Base-by-base conservation (phyloP, 495 filamentous ascomycete genomes). In the Pyronema domesticum region DNA sequence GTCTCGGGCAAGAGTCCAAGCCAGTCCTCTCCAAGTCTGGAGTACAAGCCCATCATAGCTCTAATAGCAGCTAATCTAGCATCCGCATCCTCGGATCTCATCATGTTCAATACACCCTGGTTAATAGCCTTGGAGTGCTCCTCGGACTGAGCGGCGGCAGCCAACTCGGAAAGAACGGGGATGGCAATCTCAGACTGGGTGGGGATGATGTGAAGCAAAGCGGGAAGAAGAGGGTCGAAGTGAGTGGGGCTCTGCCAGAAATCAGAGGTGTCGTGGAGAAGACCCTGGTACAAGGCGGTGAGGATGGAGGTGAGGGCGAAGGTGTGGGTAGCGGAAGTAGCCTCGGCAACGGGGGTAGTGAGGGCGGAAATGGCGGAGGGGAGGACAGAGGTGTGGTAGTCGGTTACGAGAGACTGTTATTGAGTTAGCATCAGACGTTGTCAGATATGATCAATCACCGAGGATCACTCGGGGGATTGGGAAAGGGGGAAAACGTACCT, bases 51-150 rank as follows among this genome's bases (percentile, higher is more conserved):
- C 57, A 81, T 81, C 71, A 95, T 76, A 46, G 81, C 80, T 65
- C 81, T 79, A 14, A 96, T 76, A 3, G 84, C 86, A 7, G 85
- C 85, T 35, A 94, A 68, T 10, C 91, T 74, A 0, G 82, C 75
- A 40, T 73, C 74, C 47, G 78, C 70, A 46, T 74, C 69, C 14
- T 84, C 81, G 13, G 82, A 82, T 6, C 83, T 76, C 68, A 94
- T 75, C 60, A 80, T 79, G 63, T 80, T 79, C 64, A 95, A 74
- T 37, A 98, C 71, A 1, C 72, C 67, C 3, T 70, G 68, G 64
- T 95, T 95, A 43, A 98, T 73, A 61, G 83, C 76, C 70, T 93
- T 95, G 68, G 86, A 82, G 63, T 94, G 88, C 63, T 91, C 85
- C 34, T 82, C 78, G 0, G 86, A 88, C 60, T 86, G 80, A 5